Conservation (phyloP, 179 eudicot genomes). For the Beta macrorhiza region DNA sequence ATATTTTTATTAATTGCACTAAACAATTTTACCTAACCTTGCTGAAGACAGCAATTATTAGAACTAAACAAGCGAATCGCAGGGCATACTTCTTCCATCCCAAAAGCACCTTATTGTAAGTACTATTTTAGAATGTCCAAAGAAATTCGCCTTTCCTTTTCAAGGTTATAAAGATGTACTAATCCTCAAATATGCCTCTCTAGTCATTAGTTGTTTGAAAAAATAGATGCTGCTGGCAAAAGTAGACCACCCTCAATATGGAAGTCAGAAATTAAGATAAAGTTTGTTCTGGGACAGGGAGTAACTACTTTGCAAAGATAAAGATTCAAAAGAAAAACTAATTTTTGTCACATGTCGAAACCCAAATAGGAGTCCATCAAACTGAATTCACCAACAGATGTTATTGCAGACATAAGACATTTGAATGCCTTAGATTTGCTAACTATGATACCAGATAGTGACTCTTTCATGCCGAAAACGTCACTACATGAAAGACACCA, state of each 20-base stretch:
- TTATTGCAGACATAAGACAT: background rate
- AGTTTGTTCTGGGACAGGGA: background rate
- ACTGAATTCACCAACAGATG: background rate
- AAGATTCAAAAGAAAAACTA: background rate
- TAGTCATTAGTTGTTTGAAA: too few relatives aligned
- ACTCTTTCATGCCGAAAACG: slow-evolving; percentile 1
- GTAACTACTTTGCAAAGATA: background rate
- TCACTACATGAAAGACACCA: background rate
- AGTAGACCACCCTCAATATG: background rate
- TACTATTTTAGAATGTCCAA: background rate
- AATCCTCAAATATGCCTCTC: background rate
- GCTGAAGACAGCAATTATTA: background rate
- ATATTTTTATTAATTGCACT: background rate
- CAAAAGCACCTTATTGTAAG: background rate
- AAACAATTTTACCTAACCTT: background rate
- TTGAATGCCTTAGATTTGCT: background rate
- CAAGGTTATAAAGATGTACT: background rate
- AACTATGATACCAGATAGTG: background rate
- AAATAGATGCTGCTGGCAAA: too few relatives aligned
- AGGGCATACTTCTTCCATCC: too few relatives aligned
- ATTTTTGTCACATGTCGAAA: background rate
- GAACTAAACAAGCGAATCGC: background rate
- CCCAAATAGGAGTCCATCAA: background rate
- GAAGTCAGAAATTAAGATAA: background rate
- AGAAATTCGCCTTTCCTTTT: background rate